Evolutionary conservation across 1,284 basidiomycete genomes (phyloP).

Genomic region (Rhizopogon hawkerae): DNA sequence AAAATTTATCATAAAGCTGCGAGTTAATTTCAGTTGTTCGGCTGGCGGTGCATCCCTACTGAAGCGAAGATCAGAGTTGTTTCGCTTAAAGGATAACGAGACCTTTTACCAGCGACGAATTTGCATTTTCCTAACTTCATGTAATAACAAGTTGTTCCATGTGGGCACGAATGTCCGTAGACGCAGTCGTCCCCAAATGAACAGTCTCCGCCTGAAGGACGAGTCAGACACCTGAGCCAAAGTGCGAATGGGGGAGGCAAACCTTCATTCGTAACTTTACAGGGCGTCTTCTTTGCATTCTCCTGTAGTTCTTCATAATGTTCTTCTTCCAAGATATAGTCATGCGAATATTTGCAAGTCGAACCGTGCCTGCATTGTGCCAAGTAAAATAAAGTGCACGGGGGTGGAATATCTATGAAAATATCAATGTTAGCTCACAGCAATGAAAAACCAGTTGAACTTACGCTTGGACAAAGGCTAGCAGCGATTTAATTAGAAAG

Average conservation of each 20-base stretch:
- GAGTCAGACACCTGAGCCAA: conserved; percentile 4
- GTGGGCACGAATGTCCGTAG: conserved; percentile 52
- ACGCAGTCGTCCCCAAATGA: conserved; percentile 50
- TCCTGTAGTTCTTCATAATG: conserved; percentile 41
- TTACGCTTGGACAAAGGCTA: conserved; percentile 52
- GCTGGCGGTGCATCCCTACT: conserved; percentile 29
- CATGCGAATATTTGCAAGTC: conserved; percentile 50
- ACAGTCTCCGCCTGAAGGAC: conserved; percentile 40
- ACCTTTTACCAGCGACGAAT: conserved; percentile 45
- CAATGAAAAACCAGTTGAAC: conserved; percentile 20
- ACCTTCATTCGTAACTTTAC: conserved; percentile 48
- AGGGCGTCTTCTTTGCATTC: conserved; percentile 53
- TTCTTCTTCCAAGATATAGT: conserved; percentile 45
- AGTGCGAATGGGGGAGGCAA: conserved; percentile 7
- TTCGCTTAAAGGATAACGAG: conserved; percentile 10
- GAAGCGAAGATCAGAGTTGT: conserved; percentile 13
- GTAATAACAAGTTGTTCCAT: conserved; percentile 40
- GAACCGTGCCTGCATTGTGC: conserved; percentile 45
- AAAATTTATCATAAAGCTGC: conserved; percentile 8
- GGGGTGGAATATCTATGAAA: conserved; percentile 46
- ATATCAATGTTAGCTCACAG: conserved; percentile 9
- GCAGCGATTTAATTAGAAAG: background rate
- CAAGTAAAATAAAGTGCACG: conserved; percentile 56
- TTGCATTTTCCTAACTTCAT: conserved; percentile 48
- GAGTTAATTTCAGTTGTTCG: conserved; percentile 14